These are phyloP conservation scores for Megacollybia marginata DNA, from an alignment of 768 basidiomycete genomes.

Conservation along the genomic window DNA sequence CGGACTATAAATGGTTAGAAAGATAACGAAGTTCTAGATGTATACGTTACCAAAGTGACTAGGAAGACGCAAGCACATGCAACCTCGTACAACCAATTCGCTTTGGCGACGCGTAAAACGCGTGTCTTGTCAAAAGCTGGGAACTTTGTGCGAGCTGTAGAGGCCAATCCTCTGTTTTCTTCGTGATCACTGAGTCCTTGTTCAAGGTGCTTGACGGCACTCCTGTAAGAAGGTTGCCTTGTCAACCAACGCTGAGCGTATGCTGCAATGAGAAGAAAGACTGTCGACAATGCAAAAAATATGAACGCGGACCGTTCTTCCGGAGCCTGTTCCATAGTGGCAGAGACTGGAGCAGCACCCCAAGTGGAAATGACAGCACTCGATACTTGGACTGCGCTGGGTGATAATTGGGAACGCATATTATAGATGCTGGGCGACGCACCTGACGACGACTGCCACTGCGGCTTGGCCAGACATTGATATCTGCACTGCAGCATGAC, in stretches of 20 bases:
- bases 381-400: conserved; percentile 27
- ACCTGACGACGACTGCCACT: conserved; percentile 74
- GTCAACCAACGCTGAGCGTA: conserved; percentile 51
- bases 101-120: conserved; percentile 47
- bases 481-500: conserved; percentile 62
- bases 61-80: conserved; percentile 71
- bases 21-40: neutral
- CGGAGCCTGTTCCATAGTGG: conserved; percentile 28
- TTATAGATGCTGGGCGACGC: conserved; percentile 51
- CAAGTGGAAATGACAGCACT: conserved; percentile 54
- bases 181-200: conserved; percentile 19
- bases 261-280: conserved; percentile 54
- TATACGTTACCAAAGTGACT: conserved; percentile 62
- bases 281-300: conserved; percentile 65
- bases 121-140: conserved; percentile 30
- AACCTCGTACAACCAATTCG: conserved; percentile 63
- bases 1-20: conserved; percentile 42
- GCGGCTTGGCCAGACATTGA: conserved; percentile 83
- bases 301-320: conserved; percentile 65
- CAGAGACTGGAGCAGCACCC: conserved; percentile 25
- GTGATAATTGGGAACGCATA: conserved; percentile 26
- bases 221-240: conserved; percentile 51
- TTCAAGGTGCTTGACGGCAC: conserved; percentile 43
- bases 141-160: conserved; percentile 16
- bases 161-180: conserved; percentile 30